Base-by-base conservation (phyloP, 192 early-diverging fungal species). In the Helicostylum pulchrum region DNA sequence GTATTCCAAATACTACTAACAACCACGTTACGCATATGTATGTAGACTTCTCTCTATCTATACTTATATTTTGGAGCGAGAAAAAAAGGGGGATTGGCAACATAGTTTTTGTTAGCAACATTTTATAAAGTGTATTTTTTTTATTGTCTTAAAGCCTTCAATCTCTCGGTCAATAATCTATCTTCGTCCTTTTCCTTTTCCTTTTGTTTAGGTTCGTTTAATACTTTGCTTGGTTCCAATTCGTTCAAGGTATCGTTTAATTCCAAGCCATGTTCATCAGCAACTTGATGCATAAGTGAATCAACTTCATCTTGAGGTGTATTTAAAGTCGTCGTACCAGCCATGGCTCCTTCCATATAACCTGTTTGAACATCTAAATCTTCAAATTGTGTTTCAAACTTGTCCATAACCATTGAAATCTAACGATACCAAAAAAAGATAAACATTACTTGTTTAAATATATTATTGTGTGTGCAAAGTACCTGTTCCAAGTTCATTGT, bases 401-500 rank as follows among this genome's bases (percentile, higher is more conserved):
- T 94, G 78, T 98, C 97, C 95, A 99, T 99, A n/a, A 97, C 88
- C 84, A 88, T 77, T 2, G 94, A 92, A 49, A 99, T 96, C 88
- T 94, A n/a, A n/a, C n/a, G n/a, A n/a, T n/a, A n/a, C n/a, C n/a
- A n/a, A n/a, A n/a, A n/a, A n/a, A n/a, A n/a, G n/a, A n/a, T n/a
- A n/a, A n/a, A n/a, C n/a, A n/a, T n/a, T n/a, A n/a, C n/a, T n/a
- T n/a, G n/a, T n/a, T n/a, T n/a, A n/a, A n/a, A n/a, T n/a, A 26
- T 20, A 12, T 19, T 42, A n/a, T n/a, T n/a, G n/a, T n/a, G n/a
- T 12, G 3, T 34, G 19, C 12, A 9, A 10, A 53, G 20, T 76
- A 92, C 92, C 85, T 91, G 89, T 69, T 98, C 97, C 44, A 99
- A 81, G 69, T 98, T 95, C 95, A 99, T 98, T 32, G 87, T 85